Base-by-base conservation (phyloP, 1,284 basidiomycete species). In the Singerocomus rubriflavus region DNA sequence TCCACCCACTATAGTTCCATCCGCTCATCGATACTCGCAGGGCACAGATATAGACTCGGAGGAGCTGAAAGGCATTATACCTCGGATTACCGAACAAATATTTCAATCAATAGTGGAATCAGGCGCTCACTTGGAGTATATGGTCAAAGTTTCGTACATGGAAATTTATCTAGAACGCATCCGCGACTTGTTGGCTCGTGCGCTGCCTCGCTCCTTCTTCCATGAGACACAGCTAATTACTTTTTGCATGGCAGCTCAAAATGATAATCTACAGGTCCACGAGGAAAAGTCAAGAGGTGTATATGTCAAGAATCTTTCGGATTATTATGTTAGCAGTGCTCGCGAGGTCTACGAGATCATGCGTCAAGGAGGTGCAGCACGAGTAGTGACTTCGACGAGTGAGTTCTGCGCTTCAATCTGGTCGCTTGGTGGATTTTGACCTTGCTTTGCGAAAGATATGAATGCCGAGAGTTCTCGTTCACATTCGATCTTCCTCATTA, bases 81-180 rank as follows among this genome's bases (percentile, higher is more conserved):
- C 97, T 49, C 89, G 97, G 51, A 98, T 99, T 64, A 97, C 96
- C 5, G 95, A 99, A 69, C 96, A 99, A 71, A 98, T 99, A 69
- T 99, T 99, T 69, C 90, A 94, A 56, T 94, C 93, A 48, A 99
- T 99, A 69, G 86, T 97, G 58, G 85, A 92, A 61, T 97, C 95
- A 50, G 96, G 98, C 61, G 82, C 92, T 36, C 92, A 93, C 68
- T 77, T 99, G 56, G 97, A 99, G 71, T 99, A 99, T 70, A 84
- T 98, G 51, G 97, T 99, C 70, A 99, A 99, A 74, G 97, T 99
- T 48, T 98, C 94, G 33, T 99, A 99, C 71, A 98, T 99, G 94
- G 97, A 99, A 71, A 99, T 99, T 59, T 99, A 99, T 73, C 82
- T 99, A 67, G 97, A 99, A 73, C 84, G 88, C 58, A 95, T 99